Evolutionary conservation across 1,284 basidiomycete genomes (phyloP).

Genomic region (Anthracocystis walkeri): DNA sequence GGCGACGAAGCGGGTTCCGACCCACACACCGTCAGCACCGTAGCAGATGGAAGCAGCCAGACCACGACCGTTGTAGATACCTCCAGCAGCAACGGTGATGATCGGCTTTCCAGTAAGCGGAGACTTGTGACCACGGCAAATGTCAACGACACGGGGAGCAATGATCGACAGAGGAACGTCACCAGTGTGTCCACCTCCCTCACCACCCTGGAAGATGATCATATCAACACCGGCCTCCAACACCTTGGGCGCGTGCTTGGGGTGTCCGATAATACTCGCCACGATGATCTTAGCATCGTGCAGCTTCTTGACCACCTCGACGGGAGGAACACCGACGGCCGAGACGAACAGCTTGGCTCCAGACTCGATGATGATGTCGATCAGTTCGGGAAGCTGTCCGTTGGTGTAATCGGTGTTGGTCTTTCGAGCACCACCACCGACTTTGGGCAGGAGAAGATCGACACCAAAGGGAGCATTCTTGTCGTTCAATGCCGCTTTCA

Average conservation of each 20-base stretch:
- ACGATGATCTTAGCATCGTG: conserved; percentile 57
- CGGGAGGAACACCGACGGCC: conserved; percentile 64
- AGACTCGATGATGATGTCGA: conserved; percentile 62
- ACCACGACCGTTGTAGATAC: conserved; percentile 60
- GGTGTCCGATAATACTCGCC: conserved; percentile 77
- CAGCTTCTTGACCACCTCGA: conserved; percentile 59
- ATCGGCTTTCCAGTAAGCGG: conserved; percentile 63
- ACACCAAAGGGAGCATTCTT: conserved; percentile 66
- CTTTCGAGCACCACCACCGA: conserved; percentile 63
- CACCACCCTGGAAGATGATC: conserved; percentile 66
- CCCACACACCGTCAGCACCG: conserved; percentile 62
- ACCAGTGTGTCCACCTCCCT: conserved; percentile 65
- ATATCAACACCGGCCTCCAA: conserved; percentile 62
- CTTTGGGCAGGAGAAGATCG: conserved; percentile 63
- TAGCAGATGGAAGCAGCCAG: conserved; percentile 62
- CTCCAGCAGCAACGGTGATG: conserved; percentile 61
- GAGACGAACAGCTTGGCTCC: conserved; percentile 64
- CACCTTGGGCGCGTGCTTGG: conserved; percentile 65
- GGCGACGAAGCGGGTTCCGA: conserved; percentile 88
- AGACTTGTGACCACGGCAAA: conserved; percentile 57
- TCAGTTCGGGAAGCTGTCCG: conserved; percentile 55
- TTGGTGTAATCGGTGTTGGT: conserved; percentile 65
- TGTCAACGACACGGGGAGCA: conserved; percentile 59
- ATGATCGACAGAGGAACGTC: conserved; percentile 62
- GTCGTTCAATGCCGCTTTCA: conserved; percentile 56